Evolutionary conservation across 2,329 filamentous ascomycete species (phyloP).

Genomic region (Mollisia scopiformis): DNA sequence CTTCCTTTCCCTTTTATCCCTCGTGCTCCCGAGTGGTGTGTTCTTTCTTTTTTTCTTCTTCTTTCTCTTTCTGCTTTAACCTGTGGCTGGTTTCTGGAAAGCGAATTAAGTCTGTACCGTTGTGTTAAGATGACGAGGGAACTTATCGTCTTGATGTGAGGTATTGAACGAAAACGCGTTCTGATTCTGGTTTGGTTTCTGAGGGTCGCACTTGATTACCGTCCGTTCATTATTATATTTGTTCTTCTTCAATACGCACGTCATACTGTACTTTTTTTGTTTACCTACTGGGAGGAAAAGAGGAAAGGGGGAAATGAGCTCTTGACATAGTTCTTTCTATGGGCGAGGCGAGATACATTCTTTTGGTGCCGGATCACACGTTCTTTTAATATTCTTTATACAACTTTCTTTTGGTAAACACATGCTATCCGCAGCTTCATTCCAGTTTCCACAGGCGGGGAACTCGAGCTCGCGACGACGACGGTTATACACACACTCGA

Average conservation of each 20-base stretch:
- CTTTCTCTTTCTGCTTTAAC: no score
- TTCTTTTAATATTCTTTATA: conserved; percentile 5
- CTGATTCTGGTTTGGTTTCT: conserved; percentile 9
- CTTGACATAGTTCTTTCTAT: conserved; percentile 5
- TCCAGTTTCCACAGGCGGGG: conserved; percentile 7
- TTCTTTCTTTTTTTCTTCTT: neutral
- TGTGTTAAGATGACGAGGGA: neutral
- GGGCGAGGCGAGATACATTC: conserved; percentile 7
- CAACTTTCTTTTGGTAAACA: conserved; percentile 1
- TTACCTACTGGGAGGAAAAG: neutral
- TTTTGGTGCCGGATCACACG: conserved; percentile 18
- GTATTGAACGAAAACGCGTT: neutral
- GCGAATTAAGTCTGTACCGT: neutral
- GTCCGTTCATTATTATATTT: neutral
- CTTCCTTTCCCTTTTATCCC: conserved; percentile 2
- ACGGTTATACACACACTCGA: neutral
- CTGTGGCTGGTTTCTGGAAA: neutral
- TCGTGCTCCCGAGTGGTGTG: neutral
- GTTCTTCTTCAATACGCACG: no score
- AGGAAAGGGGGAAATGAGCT: neutral
- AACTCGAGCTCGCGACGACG: neutral
- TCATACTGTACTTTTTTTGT: neutral
- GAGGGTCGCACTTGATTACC: no score
- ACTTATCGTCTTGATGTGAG: neutral
- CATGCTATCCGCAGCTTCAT: conserved; percentile 9